These are phyloP conservation scores for Wallacemonas sp. DNA, from an alignment of 208 protist species.

Conservation along the genomic window DNA sequence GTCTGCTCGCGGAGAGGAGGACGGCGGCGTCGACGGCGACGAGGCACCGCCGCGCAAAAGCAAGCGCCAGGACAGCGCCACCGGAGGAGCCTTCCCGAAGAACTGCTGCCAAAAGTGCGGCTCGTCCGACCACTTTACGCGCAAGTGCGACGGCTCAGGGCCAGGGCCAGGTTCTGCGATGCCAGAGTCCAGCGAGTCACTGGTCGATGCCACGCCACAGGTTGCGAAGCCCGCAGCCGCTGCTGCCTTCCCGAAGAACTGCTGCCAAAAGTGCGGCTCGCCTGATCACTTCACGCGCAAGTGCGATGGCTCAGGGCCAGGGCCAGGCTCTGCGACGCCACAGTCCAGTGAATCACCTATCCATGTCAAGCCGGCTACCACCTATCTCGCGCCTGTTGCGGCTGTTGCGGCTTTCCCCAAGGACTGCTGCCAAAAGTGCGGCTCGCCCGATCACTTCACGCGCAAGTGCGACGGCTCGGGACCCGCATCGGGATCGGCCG, in stretches of 20 bases:
- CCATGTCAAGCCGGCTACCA: too few relatives aligned
- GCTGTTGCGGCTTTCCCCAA: conserved; percentile 20
- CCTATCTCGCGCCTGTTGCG: background rate
- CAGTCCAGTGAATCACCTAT: too few relatives aligned
- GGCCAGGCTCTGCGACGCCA: background rate
- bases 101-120: conserved; percentile 50
- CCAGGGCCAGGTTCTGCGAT: conserved; percentile 1
- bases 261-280: conserved; percentile 48
- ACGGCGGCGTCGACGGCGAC: background rate
- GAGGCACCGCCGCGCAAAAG: background rate
- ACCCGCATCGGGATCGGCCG: background rate
- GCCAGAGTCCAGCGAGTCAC: too few relatives aligned
- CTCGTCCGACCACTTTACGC: conserved; percentile 45
- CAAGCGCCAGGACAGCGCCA: conserved; percentile 1
- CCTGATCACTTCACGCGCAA: conserved; percentile 43
- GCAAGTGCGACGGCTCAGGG: conserved; percentile 34
- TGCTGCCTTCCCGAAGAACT: conserved; percentile 28
- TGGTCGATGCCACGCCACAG: background rate
- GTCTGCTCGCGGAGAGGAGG: background rate
- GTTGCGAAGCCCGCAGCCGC: background rate
- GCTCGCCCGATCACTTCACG: conserved; percentile 36
- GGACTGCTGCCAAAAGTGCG: conserved; percentile 49
- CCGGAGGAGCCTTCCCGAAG: conserved; percentile 30
- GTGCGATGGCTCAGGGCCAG: conserved; percentile 27
- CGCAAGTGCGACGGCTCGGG: conserved; percentile 36